Conservation (phyloP, 768 basidiomycete genomes). For the Tylopilus cervinicoccineus region DNA sequence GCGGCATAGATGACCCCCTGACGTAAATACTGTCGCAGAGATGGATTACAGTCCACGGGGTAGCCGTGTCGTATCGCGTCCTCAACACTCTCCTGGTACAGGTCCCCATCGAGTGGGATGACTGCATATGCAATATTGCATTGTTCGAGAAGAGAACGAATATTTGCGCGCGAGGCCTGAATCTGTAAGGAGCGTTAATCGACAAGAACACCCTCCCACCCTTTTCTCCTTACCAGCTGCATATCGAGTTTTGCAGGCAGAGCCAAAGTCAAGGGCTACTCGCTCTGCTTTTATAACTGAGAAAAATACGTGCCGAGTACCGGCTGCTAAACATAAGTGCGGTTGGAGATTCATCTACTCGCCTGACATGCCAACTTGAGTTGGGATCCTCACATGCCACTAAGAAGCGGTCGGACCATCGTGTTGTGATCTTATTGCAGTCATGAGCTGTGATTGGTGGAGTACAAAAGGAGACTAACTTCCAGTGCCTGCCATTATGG, state of each 20-base stretch:
- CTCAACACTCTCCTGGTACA: slow-evolving; percentile 21
- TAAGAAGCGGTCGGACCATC: no score
- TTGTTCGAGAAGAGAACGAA: slow-evolving; percentile 13
- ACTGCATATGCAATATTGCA: slow-evolving; percentile 14
- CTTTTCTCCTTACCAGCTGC: slow-evolving; percentile 10
- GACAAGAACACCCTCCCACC: neutral
- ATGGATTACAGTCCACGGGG: slow-evolving; percentile 17
- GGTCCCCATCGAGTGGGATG: slow-evolving; percentile 9
- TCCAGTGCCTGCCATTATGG: no score
- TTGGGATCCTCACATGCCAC: no score
- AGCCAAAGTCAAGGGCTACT: neutral
- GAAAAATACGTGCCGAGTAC: no score
- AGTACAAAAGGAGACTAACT: no score
- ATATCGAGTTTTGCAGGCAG: neutral
- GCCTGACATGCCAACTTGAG: no score
- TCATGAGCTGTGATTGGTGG: no score
- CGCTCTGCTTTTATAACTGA: neutral
- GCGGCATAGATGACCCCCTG: slow-evolving; percentile 27
- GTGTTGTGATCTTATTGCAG: no score
- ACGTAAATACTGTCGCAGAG: slow-evolving; percentile 27
- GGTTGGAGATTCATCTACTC: no score
- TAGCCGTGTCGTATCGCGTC: slow-evolving; percentile 25
- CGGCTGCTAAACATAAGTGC: no score
- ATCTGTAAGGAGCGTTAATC: slow-evolving; percentile 5
- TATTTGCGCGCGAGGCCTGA: slow-evolving; percentile 10